These are phyloP conservation scores for Radiomyces spectabilis DNA, from an alignment of 192 early-diverging fungal species.

Conservation along the genomic window DNA sequence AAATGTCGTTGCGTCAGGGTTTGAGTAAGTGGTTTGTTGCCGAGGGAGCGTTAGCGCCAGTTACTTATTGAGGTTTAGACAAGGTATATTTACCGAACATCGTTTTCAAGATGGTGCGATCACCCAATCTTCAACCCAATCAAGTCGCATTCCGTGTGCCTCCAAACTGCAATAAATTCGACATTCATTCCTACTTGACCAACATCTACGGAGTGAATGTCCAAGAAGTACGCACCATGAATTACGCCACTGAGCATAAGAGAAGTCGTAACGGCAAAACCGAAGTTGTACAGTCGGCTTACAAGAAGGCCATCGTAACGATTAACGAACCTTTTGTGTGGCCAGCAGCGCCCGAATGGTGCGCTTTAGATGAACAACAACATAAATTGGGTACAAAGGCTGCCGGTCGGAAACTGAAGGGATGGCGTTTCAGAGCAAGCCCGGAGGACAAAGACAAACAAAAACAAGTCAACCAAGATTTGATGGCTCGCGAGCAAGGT, in stretches of 20 bases:
- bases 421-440: slow-evolving; percentile 41
- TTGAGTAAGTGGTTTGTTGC: too few relatives aligned
- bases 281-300: slow-evolving; percentile 26
- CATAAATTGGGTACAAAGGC: slow-evolving; percentile 29
- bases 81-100: slow-evolving; percentile 86
- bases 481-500: slow-evolving; percentile 27
- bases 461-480: slow-evolving; percentile 29
- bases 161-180: slow-evolving; percentile 86
- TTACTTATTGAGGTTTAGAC: too few relatives aligned
- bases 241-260: slow-evolving; percentile 59
- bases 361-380: slow-evolving; percentile 33
- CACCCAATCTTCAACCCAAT: slow-evolving; percentile 69
- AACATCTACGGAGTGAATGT: slow-evolving; percentile 80
- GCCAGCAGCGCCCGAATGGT: slow-evolving; percentile 35
- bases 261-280: slow-evolving; percentile 29
- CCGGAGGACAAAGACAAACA: slow-evolving; percentile 26
- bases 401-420: slow-evolving; percentile 41
- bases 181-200: slow-evolving; percentile 79
- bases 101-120: slow-evolving; percentile 71
- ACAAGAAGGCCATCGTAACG: slow-evolving; percentile 57
- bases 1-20: too few relatives aligned
- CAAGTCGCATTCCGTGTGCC: slow-evolving; percentile 91
- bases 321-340: slow-evolving; percentile 40
- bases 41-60: too few relatives aligned
- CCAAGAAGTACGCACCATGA: slow-evolving; percentile 84